Base-by-base conservation (phyloP, 805 yeast species). In the Yarrowia sp. region DNA sequence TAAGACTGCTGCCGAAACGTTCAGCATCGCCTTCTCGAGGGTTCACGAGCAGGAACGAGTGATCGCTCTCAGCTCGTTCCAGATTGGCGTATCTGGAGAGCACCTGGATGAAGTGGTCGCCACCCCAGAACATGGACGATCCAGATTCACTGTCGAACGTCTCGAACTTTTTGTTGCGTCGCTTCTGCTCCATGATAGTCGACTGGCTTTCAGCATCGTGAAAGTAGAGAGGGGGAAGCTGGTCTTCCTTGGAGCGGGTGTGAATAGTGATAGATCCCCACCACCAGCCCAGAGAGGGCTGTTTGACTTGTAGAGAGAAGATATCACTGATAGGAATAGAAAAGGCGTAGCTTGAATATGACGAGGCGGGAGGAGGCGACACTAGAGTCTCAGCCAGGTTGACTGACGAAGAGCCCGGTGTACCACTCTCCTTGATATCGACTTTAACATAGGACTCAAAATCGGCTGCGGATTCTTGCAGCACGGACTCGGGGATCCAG, bases 251-350 rank as follows among this genome's bases (percentile, higher is more conserved):
- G 36, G 76, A 73, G 68, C 83, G 83, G 1, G 93, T 84, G 74
- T 90, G 87, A 33, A 95, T 75, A 1, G 91, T 78, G 14, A 93
- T 77, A 0, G 97, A 89, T 0, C 99, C 99, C 76, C 83, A 85
- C 97, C 98, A 93, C 85, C 92, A 86, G 1, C 92, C 96, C 14
- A 85, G 78, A 1, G 92, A 86, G 6, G 97, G 98, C 1, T 87
- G 87, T 64, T 98, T 81, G 11, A 88, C 83, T 74, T 92, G 96
- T 44, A 95, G 80, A 31, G 96, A 89, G 74, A 86, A 93, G 5
- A 93, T 72, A 66, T 81, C 82, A 41, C 83, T 73, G 33, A 89
- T 73, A 15, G 85, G 81, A 18, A 87, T 73, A 3, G 88, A 83
- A 76, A 92, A 92, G 6, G 92, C 85, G 75, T 85, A 90, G 0